These are phyloP conservation scores for Sphagnum magellanicum DNA, from an alignment of 228 moss, liverwort and hornwort species.

Conservation along the genomic window DNA sequence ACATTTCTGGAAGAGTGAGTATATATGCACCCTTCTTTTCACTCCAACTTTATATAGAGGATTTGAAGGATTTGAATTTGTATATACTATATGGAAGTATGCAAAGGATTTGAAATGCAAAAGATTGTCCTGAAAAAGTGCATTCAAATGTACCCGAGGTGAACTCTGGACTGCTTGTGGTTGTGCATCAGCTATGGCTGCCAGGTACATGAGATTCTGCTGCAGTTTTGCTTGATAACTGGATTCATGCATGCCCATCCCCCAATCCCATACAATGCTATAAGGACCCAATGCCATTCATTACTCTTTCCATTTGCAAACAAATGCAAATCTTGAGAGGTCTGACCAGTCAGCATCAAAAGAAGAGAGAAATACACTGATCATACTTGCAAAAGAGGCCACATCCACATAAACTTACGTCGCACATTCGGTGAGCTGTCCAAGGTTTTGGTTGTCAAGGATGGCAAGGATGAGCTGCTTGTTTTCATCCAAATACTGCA, in stretches of 20 bases:
- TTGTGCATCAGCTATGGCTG: slow-evolving; percentile 56
- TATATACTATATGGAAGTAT: slow-evolving; percentile 9
- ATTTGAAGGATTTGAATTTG: slow-evolving; percentile 19
- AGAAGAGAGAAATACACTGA: too few relatives aligned
- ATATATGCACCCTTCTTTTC: too few relatives aligned
- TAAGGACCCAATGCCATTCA: slow-evolving; percentile 31
- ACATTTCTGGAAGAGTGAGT: too few relatives aligned
- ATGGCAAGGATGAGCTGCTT: slow-evolving; percentile 64
- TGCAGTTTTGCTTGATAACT: slow-evolving; percentile 49
- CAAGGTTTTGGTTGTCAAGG: slow-evolving; percentile 44
- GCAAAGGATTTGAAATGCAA: too few relatives aligned
- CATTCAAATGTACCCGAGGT: slow-evolving; percentile 23
- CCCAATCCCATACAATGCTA: slow-evolving; percentile 8
- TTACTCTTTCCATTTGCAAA: neutral
- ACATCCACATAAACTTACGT: slow-evolving; percentile 16
- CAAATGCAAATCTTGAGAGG: too few relatives aligned
- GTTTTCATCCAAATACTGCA: slow-evolving; percentile 69
- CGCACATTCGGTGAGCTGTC: slow-evolving; percentile 42
- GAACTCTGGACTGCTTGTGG: slow-evolving; percentile 49
- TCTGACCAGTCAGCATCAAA: too few relatives aligned
- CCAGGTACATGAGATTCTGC: slow-evolving; percentile 26
- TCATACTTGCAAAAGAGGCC: too few relatives aligned
- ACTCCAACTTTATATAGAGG: too few relatives aligned
- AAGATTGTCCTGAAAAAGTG: too few relatives aligned
- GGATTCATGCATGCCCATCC: slow-evolving; percentile 1